A percentile compares a stretch with the other conserved stretches of the same genome.
Evolutionary conservation across 495 filamentous ascomycete genomes (phyloP).

Genomic region (Penicillium egyptiacum): DNA sequence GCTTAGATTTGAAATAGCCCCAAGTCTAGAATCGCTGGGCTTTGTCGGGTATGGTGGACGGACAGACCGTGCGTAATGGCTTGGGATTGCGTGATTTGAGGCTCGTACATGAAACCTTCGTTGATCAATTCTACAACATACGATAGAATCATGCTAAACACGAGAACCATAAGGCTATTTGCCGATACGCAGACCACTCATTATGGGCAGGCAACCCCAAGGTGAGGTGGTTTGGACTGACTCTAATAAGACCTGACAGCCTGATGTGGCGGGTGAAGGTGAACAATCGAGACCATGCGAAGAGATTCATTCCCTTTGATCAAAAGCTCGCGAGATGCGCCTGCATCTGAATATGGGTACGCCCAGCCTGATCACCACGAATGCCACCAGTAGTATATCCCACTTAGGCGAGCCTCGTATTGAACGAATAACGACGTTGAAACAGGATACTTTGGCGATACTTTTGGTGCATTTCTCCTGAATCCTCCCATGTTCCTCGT

Average conservation of each 20-base stretch:
- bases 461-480: neutral
- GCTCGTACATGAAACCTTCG: constrained; percentile 1
- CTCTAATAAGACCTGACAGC: constrained; percentile 16
- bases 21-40: neutral
- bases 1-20: constrained; percentile 2
- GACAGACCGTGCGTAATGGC: neutral
- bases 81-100: constrained; percentile 1
- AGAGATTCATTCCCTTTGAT: constrained; percentile 9
- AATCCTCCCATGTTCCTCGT: constrained; percentile 8
- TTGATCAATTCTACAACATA: neutral
- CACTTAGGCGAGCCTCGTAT: constrained; percentile 8
- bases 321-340: constrained; percentile 15
- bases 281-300: constrained; percentile 22
- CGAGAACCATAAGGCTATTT: constrained; percentile 9
- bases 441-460: constrained; percentile 1
- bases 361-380: constrained; percentile 8
- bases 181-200: constrained; percentile 20
- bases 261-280: constrained; percentile 18
- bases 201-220: constrained; percentile 10
- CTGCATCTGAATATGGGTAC: constrained; percentile 8
- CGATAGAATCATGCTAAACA: neutral
- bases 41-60: neutral
- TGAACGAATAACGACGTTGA: constrained; percentile 1
- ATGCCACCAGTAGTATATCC: constrained; percentile 12
- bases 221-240: constrained; percentile 4